phyloP scores from a whole-genome alignment of 306 rosid species.

The Ormosia emarginata region DNA sequence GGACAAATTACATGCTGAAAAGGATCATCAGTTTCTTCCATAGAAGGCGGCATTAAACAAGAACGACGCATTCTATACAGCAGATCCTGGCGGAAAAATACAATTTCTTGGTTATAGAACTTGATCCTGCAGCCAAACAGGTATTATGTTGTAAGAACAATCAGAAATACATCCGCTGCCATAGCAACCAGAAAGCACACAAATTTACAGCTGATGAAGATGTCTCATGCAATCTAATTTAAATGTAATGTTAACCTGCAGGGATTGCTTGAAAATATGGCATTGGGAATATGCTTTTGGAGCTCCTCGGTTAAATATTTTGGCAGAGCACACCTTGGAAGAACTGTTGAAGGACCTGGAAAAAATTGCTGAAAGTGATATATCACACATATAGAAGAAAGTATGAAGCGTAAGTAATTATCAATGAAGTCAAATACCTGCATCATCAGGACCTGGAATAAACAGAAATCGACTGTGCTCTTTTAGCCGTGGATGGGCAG shows the following conservation, averaged over 20 bases:
- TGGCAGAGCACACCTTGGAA: conserved; percentile 78
- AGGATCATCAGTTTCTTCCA: conserved; percentile 77
- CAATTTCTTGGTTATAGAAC: conserved; percentile 80
- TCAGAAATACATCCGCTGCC: conserved; percentile 10
- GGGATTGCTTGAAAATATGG: conserved; percentile 87
- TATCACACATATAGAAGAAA: conserved; percentile 2
- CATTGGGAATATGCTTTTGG: conserved; percentile 68
- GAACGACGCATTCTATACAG: conserved; percentile 88
- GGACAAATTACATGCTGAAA: conserved; percentile 71
- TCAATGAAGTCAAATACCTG: conserved; percentile 52
- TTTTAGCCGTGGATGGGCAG: conserved; percentile 60
- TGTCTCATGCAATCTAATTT: not conserved
- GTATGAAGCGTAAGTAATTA: not conserved
- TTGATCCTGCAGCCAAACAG: conserved; percentile 62
- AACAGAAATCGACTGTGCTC: conserved; percentile 77
- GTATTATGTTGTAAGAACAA: conserved; percentile 12
- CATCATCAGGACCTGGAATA: conserved; percentile 95
- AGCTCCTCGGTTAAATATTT: conserved; percentile 84
- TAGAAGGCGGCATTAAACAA: conserved; percentile 80
- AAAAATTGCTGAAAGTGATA: conserved; percentile 9
- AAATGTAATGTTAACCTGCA: conserved; percentile 64
- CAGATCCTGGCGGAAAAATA: conserved; percentile 81
- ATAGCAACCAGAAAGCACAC: conserved; percentile 1
- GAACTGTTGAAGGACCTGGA: conserved; percentile 74
- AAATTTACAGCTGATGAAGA: not conserved